Percentiles rank a stretch among this genome's conserved stretches.
These are phyloP conservation scores for Ochetophila trinervis DNA, from an alignment of 306 rosid genomes.

Conservation along the genomic window DNA sequence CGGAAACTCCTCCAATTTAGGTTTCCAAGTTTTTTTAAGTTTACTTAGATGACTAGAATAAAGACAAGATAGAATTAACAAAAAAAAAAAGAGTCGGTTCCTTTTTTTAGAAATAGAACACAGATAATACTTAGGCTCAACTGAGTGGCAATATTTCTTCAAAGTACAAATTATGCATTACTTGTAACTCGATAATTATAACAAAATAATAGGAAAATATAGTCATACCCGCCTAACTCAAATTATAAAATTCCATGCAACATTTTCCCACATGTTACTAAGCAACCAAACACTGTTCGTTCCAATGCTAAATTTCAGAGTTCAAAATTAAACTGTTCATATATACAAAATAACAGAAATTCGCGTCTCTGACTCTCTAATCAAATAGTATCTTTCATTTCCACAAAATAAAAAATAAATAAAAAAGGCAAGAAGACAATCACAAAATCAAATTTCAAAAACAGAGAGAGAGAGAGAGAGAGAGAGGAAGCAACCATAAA, in stretches of 20 bases:
- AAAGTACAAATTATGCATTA: too few species aligned
- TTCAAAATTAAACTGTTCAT: too few species aligned
- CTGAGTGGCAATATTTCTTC: too few species aligned
- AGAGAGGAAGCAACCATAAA: slow-evolving; percentile 55
- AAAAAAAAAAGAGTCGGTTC: too few species aligned
- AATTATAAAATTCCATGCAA: background rate
- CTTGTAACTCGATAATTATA: background rate
- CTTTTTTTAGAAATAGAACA: too few species aligned
- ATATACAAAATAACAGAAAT: too few species aligned
- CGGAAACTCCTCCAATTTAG: too few species aligned
- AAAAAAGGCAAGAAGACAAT: background rate
- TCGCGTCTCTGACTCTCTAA: background rate
- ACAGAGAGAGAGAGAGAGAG: slow-evolving; percentile 6
- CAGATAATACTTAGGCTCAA: too few species aligned
- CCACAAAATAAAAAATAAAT: background rate
- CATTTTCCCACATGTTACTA: slow-evolving; percentile 22
- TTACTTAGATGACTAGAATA: too few species aligned
- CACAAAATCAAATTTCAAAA: background rate
- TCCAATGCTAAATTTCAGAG: too few species aligned
- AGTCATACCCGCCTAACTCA: background rate
- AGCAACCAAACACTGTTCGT: slow-evolving; percentile 18
- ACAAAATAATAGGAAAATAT: background rate
- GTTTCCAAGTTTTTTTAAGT: too few species aligned
- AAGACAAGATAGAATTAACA: too few species aligned
- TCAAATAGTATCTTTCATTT: background rate